phyloP scores from a whole-genome alignment of 2,329 filamentous ascomycete species.

The Helminthosporium solani region DNA sequence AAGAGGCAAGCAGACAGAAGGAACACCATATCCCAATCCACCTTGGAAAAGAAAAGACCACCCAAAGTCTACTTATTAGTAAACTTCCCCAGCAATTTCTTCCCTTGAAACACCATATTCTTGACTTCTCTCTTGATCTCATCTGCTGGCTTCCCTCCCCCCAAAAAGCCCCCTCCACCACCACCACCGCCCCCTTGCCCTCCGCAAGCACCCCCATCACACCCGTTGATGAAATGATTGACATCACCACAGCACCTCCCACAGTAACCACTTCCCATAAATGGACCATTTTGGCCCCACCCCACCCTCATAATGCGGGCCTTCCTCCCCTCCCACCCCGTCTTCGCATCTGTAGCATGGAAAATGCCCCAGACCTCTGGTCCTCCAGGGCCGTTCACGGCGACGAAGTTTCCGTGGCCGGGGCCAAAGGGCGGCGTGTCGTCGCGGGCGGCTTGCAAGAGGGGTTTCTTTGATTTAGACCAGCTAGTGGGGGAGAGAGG shows the following conservation, averaged over 20 bases:
- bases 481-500: constrained; percentile 42
- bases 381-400: constrained; percentile 34
- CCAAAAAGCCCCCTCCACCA: constrained; percentile 7
- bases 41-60: too few species aligned
- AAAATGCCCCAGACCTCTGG: constrained; percentile 48
- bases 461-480: constrained; percentile 42
- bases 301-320: constrained; percentile 48
- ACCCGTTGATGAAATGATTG: constrained; percentile 33
- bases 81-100: constrained; percentile 29
- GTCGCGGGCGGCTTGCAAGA: constrained; percentile 40
- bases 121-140: constrained; percentile 24
- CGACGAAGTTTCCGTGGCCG: constrained; percentile 49
- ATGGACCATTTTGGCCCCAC: constrained; percentile 40
- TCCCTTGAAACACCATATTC: constrained; percentile 23
- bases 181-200: constrained; percentile 25
- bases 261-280: constrained; percentile 46
- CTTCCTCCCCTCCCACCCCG: constrained; percentile 49
- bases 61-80: constrained; percentile 18
- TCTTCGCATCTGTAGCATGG: constrained; percentile 49
- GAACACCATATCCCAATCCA: too few species aligned
- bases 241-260: constrained; percentile 35
- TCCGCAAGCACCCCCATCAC: constrained; percentile 27
- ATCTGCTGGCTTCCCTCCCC: not conserved
- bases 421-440: constrained; percentile 47
- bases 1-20: too few species aligned